phyloP scores from a whole-genome alignment of 352 stramenopile species.

The Globisporangium perplexum region DNA sequence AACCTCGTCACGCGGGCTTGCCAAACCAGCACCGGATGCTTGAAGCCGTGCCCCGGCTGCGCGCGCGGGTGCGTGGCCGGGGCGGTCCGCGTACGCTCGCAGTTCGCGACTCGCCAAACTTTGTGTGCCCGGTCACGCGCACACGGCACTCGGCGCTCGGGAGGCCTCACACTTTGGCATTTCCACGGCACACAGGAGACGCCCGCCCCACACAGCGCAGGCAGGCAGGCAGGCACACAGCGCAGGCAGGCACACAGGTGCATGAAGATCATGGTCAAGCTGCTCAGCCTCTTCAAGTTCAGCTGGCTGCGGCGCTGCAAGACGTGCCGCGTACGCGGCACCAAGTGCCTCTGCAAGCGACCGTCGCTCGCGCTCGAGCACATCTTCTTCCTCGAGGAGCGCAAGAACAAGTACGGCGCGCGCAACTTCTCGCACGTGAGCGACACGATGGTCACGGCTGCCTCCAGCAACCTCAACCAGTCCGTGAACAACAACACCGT shows the following conservation, averaged over 20 bases:
- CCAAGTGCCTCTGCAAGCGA: slow-evolving; percentile 66
- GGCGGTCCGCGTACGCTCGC: no score
- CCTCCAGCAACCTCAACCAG: slow-evolving; percentile 8
- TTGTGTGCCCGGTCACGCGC: no score
- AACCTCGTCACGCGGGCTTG: neutral
- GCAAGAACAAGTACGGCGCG: slow-evolving; percentile 72
- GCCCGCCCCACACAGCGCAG: neutral
- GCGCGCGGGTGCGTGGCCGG: neutral
- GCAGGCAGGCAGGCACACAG: neutral
- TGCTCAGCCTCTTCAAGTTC: slow-evolving; percentile 61
- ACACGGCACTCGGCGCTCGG: no score
- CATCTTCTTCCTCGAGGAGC: slow-evolving; percentile 78
- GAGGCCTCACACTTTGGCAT: neutral
- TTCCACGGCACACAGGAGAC: neutral
- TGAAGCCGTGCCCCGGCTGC: neutral
- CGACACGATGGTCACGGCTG: slow-evolving; percentile 48
- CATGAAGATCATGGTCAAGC: slow-evolving; percentile 56
- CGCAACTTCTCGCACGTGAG: slow-evolving; percentile 80
- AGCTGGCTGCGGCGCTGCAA: slow-evolving; percentile 67
- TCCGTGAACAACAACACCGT: slow-evolving; percentile 28
- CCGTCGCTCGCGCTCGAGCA: slow-evolving; percentile 68
- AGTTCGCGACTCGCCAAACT: no score
- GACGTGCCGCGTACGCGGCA: slow-evolving; percentile 46
- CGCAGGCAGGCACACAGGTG: neutral
- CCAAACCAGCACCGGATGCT: neutral